Percentiles rank a stretch among this genome's conserved stretches.
These are phyloP conservation scores for Xylaria cubensis DNA, from an alignment of 495 filamentous ascomycete species.

Conservation along the genomic window DNA sequence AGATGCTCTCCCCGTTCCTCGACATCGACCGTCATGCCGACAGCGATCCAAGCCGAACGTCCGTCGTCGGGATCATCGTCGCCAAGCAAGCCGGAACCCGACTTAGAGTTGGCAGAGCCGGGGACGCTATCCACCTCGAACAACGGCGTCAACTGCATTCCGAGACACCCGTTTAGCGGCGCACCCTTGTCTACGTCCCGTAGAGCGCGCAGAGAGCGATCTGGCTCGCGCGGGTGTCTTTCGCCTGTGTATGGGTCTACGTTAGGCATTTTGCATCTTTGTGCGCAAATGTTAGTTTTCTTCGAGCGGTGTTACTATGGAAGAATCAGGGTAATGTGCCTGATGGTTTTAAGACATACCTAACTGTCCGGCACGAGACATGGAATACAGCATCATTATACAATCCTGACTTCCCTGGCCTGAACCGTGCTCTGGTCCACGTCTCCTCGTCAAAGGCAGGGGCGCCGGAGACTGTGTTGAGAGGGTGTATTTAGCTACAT, in stretches of 20 bases:
- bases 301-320: not conserved
- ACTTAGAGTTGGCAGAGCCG: not conserved
- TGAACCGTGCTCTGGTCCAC: constrained; percentile 77
- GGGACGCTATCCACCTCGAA: constrained; percentile 38
- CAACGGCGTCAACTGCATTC: constrained; percentile 81
- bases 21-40: constrained; percentile 52
- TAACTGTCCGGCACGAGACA: constrained; percentile 74
- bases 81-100: constrained; percentile 6
- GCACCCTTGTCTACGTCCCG: constrained; percentile 78
- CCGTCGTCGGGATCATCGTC: constrained; percentile 33
- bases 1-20: constrained; percentile 46
- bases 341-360: constrained; percentile 40
- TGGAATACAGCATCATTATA: constrained; percentile 47
- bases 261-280: constrained; percentile 82
- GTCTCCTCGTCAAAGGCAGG: constrained; percentile 67
- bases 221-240: constrained; percentile 75
- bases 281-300: constrained; percentile 25
- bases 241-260: constrained; percentile 75
- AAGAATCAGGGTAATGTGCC: not conserved
- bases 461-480: constrained; percentile 45
- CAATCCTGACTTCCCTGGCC: constrained; percentile 44
- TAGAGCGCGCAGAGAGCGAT: constrained; percentile 71
- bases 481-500: constrained; percentile 21
- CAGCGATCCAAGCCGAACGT: constrained; percentile 50
- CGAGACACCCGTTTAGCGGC: constrained; percentile 73